Base-by-base conservation (phyloP, 139 green algal species). In the Closterium sp. region DNA sequence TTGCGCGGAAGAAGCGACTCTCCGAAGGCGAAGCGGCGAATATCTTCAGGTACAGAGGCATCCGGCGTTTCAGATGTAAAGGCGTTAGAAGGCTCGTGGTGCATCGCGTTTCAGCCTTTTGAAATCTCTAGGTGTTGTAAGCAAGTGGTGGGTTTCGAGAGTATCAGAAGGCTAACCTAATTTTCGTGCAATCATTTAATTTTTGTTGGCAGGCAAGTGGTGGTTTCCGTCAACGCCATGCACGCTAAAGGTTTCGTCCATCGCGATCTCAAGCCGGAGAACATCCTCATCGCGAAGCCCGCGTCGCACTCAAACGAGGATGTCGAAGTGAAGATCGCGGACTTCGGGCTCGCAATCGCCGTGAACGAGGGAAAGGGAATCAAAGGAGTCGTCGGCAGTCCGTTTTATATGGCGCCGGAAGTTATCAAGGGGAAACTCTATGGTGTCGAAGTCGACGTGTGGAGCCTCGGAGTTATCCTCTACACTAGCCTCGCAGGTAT, bases 211-310 rank as follows among this genome's bases (percentile, higher is more conserved):
- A 29, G 29, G 21, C 91, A 94, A 90, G 21, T 94, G 31, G 70
- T 42, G 13, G 11, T 34, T 3, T 90, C 30, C 9, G 91, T 94
- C 29, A 87, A 88, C 19, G 31, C 31, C 17, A 92, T 88, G 21
- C 98, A 99, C 95, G 95, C 89, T 45, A 96, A 98, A 93, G 97
- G 97, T 31, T 97, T 99, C 29, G 97, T 99, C 29, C 98, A 99
- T 94, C 73, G 91, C 22, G 91, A 94, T 42, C 34, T 94, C 21
- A 94, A 94, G 91, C 87, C 89, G 17, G 91, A 94, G 93, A 99
- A 99, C 95, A 99, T 99, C 92, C 94, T 99, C 91, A 30, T 87
- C 85, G 22, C 22, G 85, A 30, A 31, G 10, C 21, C 0, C 85
- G 85, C 28, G 21, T 79, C 62, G 19, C 62, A 38, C n/a, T n/a